Base-by-base conservation (phyloP, 192 early-diverging fungal species). In the Podochytrium sp. region DNA sequence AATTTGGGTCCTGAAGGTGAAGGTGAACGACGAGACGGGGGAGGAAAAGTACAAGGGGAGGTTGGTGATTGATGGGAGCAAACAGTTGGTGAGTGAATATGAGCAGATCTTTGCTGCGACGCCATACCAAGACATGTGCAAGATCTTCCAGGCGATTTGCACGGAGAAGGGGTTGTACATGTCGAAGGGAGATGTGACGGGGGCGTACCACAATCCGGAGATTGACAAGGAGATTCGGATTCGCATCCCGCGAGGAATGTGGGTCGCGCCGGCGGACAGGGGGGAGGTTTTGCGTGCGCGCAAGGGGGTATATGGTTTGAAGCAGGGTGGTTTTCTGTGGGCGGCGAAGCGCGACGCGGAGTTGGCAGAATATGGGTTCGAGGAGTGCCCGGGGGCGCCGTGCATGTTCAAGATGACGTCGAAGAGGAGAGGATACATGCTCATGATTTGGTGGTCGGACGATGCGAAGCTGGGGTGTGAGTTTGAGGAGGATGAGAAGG, bases 21-120 rank as follows among this genome's bases (percentile, higher is more conserved):
- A 57, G 27, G 56, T 57, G 56, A 57, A 57, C 30, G 56, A 57
- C 6, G 56, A 57, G 25, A 57, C 10, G 6, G 56, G 56, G 30
- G 56, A 57, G 12, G 27, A 57, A 25, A 57, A 57, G 56, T 18
- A 57, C 10, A 57, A 57, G 56, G 56, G 23, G 10, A 57, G 56
- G 27, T 32, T 57, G 12, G 56, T 57, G 10, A 32, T 57, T 32
- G 56, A 57, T 25, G 47, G 47, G n/a, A 16, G 12, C 12, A 49
- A 49, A n/a, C 47, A 49, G 47, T n/a, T n/a, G n/a, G n/a, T 20
- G 43, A 47, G 20, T 20, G 43, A 47, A 20, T 47, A 47, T 20
- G 43, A 47, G 10, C 7, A 47, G 43, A 47, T 47, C 7, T 47
- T 47, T 47, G 43, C 43, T 7, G 7, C 43, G 20, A 47, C 43